Evolutionary conservation across 2,329 filamentous ascomycete genomes (phyloP), one percentile per base, ranked within the genome.

Genomic region (Ceratocystis ficicola): DNA sequence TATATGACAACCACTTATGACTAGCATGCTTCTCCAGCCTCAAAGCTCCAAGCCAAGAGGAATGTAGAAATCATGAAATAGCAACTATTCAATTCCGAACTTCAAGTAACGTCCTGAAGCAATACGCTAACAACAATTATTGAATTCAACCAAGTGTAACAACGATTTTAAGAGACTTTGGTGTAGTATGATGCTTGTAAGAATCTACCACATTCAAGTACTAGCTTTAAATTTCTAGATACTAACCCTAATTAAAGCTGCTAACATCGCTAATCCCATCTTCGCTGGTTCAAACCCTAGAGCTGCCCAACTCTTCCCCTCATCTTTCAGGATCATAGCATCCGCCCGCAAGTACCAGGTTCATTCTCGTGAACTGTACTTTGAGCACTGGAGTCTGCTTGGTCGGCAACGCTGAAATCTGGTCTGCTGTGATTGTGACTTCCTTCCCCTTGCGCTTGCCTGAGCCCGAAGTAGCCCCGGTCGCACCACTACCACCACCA

Each of bases 371-470:
- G 72, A 96, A 96, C 72, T 88, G 85, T 65, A 95, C 92, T 76
- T 93, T 94, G 76, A 95, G 89, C 10, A 97, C 89, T 0, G 93
- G 92, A 17, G 88, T 93, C 77, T 95, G 96, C 82, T 99, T 99
- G 3, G 94, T 97, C 0, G 90, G 86, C 73, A 96, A 97, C 0
- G 90, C 92, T 69, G 86, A 90, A 76, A 99, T 95, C 76, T 97
- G 94, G 73, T 99, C 94, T 0, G 91, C 87, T 0, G 88, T 92
- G 57, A 96, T 88, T 71, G 90, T 89, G 3, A 91, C 89, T 71
- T 96, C 93, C 75, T 96, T 96, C 66, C 83, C 84, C 75, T 90
- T 90, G 78, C 95, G 95, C 81, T 86, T 86, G 2, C 64, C 71
- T 28, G 44, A 75, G 73, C 1, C 72, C n/a, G 50, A 41, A n/a